These are phyloP conservation scores for Epithele typhae DNA, from an alignment of 768 basidiomycete genomes.

Conservation along the genomic window DNA sequence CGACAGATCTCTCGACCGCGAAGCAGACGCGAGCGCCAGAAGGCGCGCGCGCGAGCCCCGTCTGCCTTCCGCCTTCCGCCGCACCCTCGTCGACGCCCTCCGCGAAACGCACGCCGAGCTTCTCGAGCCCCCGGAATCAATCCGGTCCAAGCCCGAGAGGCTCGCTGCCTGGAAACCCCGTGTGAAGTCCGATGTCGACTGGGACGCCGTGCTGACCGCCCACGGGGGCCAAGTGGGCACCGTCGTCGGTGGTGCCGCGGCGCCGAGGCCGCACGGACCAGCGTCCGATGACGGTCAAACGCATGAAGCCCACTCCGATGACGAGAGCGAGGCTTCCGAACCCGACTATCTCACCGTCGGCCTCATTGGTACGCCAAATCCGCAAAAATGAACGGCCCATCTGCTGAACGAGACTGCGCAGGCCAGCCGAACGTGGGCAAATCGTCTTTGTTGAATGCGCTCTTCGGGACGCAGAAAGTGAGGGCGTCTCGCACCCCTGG, in stretches of 20 bases:
- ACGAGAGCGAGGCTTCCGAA: slow-evolving; percentile 25
- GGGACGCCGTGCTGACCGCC: slow-evolving; percentile 56
- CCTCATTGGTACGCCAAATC: slow-evolving; percentile 66
- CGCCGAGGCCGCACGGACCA: slow-evolving; percentile 25
- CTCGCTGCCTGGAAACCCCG: slow-evolving; percentile 60
- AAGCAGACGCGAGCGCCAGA: slow-evolving; percentile 14
- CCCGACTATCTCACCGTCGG: slow-evolving; percentile 73
- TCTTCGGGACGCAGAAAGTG: slow-evolving; percentile 77
- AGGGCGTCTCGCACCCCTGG: slow-evolving; percentile 83
- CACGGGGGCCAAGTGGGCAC: slow-evolving; percentile 41
- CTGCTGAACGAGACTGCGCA: slow-evolving; percentile 17
- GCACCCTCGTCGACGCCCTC: slow-evolving; percentile 61
- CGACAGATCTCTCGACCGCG: slow-evolving; percentile 32
- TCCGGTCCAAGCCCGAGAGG: slow-evolving; percentile 43
- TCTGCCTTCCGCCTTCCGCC: slow-evolving; percentile 62
- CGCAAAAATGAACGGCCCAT: not conserved
- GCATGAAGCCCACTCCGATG: slow-evolving; percentile 13
- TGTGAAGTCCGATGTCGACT: slow-evolving; percentile 66
- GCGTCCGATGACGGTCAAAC: slow-evolving; percentile 16
- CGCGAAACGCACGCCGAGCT: slow-evolving; percentile 62
- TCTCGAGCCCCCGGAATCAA: slow-evolving; percentile 58
- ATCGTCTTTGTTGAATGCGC: slow-evolving; percentile 85
- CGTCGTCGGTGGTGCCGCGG: slow-evolving; percentile 38
- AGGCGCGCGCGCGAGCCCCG: slow-evolving; percentile 52
- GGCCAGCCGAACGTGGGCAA: slow-evolving; percentile 98